These are phyloP conservation scores for Glaciozyma martinii DNA, from an alignment of 768 basidiomycete species.

Conservation along the genomic window DNA sequence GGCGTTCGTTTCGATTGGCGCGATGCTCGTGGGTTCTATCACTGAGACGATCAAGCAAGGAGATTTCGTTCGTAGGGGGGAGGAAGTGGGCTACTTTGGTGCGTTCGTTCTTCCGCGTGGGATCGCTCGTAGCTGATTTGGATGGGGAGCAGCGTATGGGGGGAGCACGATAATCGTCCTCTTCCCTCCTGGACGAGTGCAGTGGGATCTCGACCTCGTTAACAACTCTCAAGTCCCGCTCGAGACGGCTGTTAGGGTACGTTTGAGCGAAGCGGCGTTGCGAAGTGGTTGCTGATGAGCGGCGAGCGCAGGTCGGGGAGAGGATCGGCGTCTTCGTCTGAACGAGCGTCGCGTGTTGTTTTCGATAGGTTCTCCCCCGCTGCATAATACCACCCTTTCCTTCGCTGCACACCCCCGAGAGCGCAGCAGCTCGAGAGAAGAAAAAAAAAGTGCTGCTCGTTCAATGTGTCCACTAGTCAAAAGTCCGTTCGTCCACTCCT, in stretches of 20 bases:
- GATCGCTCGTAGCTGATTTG: not conserved
- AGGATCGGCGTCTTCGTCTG: no score
- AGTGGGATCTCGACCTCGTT: slow-evolving; percentile 50
- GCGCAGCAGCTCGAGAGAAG: no score
- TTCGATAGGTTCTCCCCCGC: no score
- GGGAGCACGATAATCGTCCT: slow-evolving; percentile 62
- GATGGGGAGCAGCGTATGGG: slow-evolving; percentile 46
- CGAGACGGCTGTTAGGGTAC: slow-evolving; percentile 62
- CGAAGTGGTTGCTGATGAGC: no score
- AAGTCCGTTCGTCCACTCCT: no score
- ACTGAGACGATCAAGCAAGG: slow-evolving; percentile 49
- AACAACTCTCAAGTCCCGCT: slow-evolving; percentile 48
- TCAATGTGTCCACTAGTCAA: no score
- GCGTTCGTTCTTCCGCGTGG: slow-evolving; percentile 40
- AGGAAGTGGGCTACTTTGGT: slow-evolving; percentile 54
- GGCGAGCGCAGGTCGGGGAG: no score
- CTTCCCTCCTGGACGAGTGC: slow-evolving; percentile 45
- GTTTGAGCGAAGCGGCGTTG: not conserved
- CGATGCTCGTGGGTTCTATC: slow-evolving; percentile 70
- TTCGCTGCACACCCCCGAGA: no score
- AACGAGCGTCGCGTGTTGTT: no score
- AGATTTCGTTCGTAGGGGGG: slow-evolving; percentile 43
- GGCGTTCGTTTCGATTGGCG: slow-evolving; percentile 67
- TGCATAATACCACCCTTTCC: no score
- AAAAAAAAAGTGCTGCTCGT: no score